Evolutionary conservation across 2,329 filamentous ascomycete genomes (phyloP).

Genomic region (Apiospora marii): DNA sequence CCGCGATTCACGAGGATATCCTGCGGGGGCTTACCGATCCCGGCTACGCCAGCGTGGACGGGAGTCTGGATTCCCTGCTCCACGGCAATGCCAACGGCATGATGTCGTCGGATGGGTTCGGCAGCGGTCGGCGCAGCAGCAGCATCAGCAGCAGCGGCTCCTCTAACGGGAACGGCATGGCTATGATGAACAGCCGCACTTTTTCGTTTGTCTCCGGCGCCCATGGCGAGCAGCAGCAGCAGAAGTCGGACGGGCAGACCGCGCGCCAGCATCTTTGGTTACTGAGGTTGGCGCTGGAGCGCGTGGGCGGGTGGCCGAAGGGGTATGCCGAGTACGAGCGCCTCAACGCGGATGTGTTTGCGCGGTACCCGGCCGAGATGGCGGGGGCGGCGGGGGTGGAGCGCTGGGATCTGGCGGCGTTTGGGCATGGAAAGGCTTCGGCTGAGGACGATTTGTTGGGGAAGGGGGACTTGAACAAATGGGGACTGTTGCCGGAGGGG

Average conservation of each 20-base stretch:
- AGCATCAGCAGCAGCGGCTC: constrained; percentile 32
- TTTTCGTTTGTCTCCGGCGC: constrained; percentile 27
- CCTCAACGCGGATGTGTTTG: constrained; percentile 53
- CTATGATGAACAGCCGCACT: background rate
- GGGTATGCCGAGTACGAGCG: constrained; percentile 55
- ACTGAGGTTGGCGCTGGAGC: constrained; percentile 48
- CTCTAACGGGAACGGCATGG: background rate
- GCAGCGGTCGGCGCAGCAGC: constrained; percentile 28
- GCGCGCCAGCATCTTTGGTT: constrained; percentile 47
- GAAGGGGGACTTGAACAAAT: constrained; percentile 29
- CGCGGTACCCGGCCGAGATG: constrained; percentile 47
- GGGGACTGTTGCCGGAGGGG: too few relatives aligned
- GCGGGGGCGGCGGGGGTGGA: constrained; percentile 53
- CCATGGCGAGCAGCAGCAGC: background rate
- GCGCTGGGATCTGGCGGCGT: constrained; percentile 55
- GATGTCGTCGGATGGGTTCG: background rate
- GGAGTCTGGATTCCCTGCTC: constrained; percentile 14
- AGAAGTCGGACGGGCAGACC: constrained; percentile 31
- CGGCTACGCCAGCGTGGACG: constrained; percentile 40
- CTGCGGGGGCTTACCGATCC: constrained; percentile 46
- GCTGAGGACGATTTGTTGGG: constrained; percentile 41
- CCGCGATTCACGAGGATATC: constrained; percentile 46
- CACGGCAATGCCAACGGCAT: constrained; percentile 31
- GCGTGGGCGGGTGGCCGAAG: constrained; percentile 53
- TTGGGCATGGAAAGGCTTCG: constrained; percentile 55